Base-by-base conservation (phyloP, 441 rosid species). In the Populus trichocarpa region DNA sequence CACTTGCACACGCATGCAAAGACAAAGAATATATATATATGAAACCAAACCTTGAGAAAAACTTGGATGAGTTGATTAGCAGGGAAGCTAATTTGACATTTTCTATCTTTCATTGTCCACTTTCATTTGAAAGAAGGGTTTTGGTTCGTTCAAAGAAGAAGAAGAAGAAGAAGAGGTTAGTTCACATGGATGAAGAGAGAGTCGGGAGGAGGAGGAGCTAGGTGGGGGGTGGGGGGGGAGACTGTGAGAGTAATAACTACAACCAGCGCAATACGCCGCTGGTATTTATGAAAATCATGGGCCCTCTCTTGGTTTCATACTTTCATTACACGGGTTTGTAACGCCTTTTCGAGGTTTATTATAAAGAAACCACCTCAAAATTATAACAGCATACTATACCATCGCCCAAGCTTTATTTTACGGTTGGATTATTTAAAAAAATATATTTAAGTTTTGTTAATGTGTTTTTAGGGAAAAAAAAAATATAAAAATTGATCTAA, bases 271-370 rank as follows among this genome's bases (percentile, higher is more conserved):
- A 25, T 82, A 74, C 77, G 86, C 90, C 89, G 89, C 72, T 76
- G 1, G 81, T 80, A 84, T 89, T 90, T 88, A 89, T 83, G 84
- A 75, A 72, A 71, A 46, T 89, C 92, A 90, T 89, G 86, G 20
- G 10, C 3, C 85, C 80, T 83, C 66, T 61, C 28, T 73, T 83
- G 16, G 26, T 14, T n/a, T 12, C 50, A 40, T 40, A 11, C 50
- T 40, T 40, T 7, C 20, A 0, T 1, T 77, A 35, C 89, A 83
- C 81, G 84, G 77, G 42, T 30, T 8, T 30, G 30, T 12, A 38
- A 38, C 46, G 10, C 18, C 72, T 36, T 12, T 6, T 13, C 4
- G 16, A 66, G 69, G 16, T 65, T 40, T 26, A 25, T 65, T 28
- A 1, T 46, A 14, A 46, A 46, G 57, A 46, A 14, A 46, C 20